Conservation (phyloP, 768 basidiomycete genomes). For the Kwoniella sp. region DNA sequence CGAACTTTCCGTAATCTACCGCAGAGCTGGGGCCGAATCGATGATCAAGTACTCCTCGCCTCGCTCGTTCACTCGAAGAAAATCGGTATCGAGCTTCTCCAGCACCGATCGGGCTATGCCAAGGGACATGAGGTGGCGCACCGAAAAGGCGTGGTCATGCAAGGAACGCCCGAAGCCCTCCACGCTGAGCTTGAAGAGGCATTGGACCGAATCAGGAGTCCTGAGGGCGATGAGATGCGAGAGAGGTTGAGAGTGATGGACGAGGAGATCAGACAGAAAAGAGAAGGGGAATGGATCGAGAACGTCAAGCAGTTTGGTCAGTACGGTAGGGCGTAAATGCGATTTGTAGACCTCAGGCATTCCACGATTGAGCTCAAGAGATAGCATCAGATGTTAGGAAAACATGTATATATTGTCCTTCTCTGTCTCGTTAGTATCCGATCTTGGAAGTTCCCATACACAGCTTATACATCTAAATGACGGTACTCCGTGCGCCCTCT, state of each 20-base stretch:
- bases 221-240: constrained; percentile 61
- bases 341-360: no score
- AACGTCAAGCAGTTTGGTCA: constrained; percentile 14
- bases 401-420: constrained; percentile 8
- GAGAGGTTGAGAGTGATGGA: constrained; percentile 70
- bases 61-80: constrained; percentile 2
- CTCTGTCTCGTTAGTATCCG: background rate
- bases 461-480: background rate
- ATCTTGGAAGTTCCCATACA: no score
- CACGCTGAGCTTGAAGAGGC: constrained; percentile 12
- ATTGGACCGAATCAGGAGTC: constrained; percentile 23
- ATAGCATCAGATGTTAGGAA: no score
- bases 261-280: constrained; percentile 54
- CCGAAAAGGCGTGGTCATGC: constrained; percentile 8
- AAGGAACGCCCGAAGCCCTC: constrained; percentile 14
- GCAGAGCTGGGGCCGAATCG: constrained; percentile 10
- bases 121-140: constrained; percentile 9
- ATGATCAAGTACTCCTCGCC: constrained; percentile 18
- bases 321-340: constrained; percentile 17
- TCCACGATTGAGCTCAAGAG: no score
- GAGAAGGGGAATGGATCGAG: constrained; percentile 16
- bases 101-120: constrained; percentile 19
- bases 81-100: constrained; percentile 27
- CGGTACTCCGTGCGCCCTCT: background rate
- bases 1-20: no score